Evolutionary conservation across 2,329 filamentous ascomycete genomes (phyloP).

Genomic region (Dothiorella sarmentorum): DNA sequence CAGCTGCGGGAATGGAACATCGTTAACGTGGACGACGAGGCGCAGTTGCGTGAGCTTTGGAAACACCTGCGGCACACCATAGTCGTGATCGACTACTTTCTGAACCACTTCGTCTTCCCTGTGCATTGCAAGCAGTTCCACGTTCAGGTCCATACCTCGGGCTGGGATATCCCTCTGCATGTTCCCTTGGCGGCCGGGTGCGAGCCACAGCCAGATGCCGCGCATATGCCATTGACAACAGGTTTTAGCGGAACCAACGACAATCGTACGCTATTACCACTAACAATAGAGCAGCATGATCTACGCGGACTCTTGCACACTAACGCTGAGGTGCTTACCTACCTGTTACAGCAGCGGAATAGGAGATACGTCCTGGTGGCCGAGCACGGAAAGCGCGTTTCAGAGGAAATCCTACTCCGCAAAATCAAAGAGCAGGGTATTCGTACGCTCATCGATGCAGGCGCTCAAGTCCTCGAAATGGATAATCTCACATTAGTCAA

Average conservation of each 20-base stretch:
- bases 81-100: conserved; percentile 59
- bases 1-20: conserved; percentile 50
- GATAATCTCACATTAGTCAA: conserved; percentile 50
- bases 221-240: conserved; percentile 48
- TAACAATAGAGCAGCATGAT: conserved; percentile 60
- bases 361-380: conserved; percentile 44
- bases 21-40: conserved; percentile 58
- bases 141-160: conserved; percentile 60
- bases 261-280: conserved; percentile 55
- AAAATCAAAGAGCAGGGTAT: conserved; percentile 41
- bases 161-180: conserved; percentile 63
- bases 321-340: conserved; percentile 60
- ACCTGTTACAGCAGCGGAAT: conserved; percentile 54
- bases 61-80: conserved; percentile 50
- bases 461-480: conserved; percentile 62
- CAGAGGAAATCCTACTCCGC: conserved; percentile 46
- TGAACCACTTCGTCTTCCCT: conserved; percentile 64
- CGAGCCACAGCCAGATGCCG: not conserved
- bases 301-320: conserved; percentile 55
- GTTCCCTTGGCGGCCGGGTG: not conserved
- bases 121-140: conserved; percentile 62
- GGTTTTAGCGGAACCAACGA: conserved; percentile 74
- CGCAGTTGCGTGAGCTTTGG: conserved; percentile 52
- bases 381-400: conserved; percentile 36
- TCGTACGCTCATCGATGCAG: conserved; percentile 60